Evolutionary conservation across 495 filamentous ascomycete genomes (phyloP).

Genomic region (Tuber melanosporum): DNA sequence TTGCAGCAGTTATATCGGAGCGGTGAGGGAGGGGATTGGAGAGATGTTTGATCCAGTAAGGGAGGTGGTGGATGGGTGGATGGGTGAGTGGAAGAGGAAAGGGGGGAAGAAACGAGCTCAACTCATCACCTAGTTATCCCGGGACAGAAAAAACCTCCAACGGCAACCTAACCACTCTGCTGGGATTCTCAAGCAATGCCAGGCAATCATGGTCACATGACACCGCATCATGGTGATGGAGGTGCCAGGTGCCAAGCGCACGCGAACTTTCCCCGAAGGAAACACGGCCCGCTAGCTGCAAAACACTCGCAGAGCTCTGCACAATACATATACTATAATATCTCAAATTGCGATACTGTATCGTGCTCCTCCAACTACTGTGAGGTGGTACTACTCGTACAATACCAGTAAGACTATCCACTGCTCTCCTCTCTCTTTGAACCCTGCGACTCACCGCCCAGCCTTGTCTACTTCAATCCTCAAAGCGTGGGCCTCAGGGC

Average conservation of each 20-base stretch:
- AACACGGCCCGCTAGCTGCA: background rate
- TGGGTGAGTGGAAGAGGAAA: background rate
- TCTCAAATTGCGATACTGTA: background rate
- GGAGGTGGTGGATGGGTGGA: background rate
- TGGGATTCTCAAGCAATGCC: background rate
- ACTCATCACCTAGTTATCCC: background rate
- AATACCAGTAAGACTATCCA: background rate
- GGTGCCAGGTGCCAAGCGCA: background rate
- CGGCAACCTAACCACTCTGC: background rate
- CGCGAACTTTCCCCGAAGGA: background rate
- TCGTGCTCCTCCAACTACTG: too few species aligned
- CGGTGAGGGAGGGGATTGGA: background rate
- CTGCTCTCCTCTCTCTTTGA: background rate
- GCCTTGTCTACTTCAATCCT: background rate
- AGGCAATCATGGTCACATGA: constrained; percentile 1
- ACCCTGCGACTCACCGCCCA: background rate
- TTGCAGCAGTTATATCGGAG: background rate
- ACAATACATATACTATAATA: background rate
- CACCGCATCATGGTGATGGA: constrained; percentile 1
- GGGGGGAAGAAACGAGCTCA: background rate
- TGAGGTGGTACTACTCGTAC: background rate
- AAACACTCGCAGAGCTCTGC: background rate
- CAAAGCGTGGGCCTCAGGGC: background rate
- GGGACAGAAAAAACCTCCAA: background rate
- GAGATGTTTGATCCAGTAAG: background rate